phyloP scores from a whole-genome alignment of 2,329 filamentous ascomycete species.

The Venturiaceae sp. region DNA sequence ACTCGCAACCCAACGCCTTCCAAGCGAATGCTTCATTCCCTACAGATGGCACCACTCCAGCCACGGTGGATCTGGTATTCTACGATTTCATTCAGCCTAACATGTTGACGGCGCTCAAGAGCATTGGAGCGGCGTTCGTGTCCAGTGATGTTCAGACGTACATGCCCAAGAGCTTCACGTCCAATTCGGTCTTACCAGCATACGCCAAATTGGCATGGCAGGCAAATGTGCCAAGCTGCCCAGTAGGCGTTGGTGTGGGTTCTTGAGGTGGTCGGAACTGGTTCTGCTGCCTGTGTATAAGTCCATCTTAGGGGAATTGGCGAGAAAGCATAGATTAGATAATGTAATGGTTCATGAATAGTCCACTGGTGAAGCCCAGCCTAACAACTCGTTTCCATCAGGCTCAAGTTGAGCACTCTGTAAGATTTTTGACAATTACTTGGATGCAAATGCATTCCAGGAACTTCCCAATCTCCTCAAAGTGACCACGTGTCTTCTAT shows the following conservation, averaged over 20 bases:
- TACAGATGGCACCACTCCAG: slow-evolving; percentile 28
- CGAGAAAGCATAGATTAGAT: no score
- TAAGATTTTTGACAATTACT: no score
- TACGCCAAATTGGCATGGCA: slow-evolving; percentile 33
- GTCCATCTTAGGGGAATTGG: no score
- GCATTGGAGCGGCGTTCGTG: slow-evolving; percentile 22
- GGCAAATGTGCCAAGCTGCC: slow-evolving; percentile 27
- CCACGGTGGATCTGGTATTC: slow-evolving; percentile 44
- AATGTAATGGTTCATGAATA: no score
- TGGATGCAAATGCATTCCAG: no score
- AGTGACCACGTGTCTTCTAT: no score
- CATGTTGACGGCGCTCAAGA: slow-evolving; percentile 25
- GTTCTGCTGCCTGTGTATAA: no score
- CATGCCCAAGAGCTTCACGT: slow-evolving; percentile 29
- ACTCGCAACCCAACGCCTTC: slow-evolving; percentile 40
- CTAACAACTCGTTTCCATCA: no score
- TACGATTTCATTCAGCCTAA: slow-evolving; percentile 37
- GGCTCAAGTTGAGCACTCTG: no score
- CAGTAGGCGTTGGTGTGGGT: slow-evolving; percentile 24
- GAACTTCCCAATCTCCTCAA: no score
- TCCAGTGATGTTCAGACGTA: slow-evolving; percentile 24
- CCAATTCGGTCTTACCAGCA: slow-evolving; percentile 29
- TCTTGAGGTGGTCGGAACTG: not conserved
- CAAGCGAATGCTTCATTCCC: slow-evolving; percentile 41
- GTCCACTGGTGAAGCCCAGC: no score